Percentiles rank a stretch among this genome's conserved stretches.
Evolutionary conservation across 176 grass and related monocot genomes (phyloP).

Genomic region (Saccharum spontaneum): DNA sequence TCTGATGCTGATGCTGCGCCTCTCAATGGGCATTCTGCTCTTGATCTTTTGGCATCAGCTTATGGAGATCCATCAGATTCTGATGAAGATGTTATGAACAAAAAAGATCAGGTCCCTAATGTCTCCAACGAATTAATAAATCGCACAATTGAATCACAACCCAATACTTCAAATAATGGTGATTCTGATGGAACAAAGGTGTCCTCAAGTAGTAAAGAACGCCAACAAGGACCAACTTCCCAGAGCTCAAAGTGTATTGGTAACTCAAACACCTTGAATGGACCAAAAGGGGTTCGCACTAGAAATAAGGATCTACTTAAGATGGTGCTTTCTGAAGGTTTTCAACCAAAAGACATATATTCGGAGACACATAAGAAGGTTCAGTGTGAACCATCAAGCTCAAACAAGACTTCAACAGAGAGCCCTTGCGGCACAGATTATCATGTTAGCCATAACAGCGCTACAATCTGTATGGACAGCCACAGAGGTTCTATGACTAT

Average conservation of each 20-base stretch:
- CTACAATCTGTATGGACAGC: conserved; percentile 22
- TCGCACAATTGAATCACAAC: conserved; percentile 19
- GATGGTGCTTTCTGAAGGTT: conserved; percentile 51
- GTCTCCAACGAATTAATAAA: conserved; percentile 21
- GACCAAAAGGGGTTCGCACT: conserved; percentile 42
- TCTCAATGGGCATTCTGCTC: conserved; percentile 57
- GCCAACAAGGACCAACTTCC: conserved; percentile 32
- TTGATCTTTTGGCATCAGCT: conserved; percentile 76
- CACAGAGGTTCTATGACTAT: conserved; percentile 23
- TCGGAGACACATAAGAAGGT: conserved; percentile 44
- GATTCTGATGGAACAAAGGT: conserved; percentile 7
- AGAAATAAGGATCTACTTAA: conserved; percentile 59
- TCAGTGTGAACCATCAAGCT: conserved; percentile 42
- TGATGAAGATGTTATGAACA: conserved; percentile 50
- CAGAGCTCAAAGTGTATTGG: conserved; percentile 31
- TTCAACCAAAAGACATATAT: conserved; percentile 45
- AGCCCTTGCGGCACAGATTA: conserved; percentile 19
- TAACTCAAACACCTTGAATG: conserved; percentile 39
- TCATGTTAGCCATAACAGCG: conserved; percentile 34
- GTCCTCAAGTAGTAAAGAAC: conserved; percentile 30
- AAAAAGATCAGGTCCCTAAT: conserved; percentile 21
- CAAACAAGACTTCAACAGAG: conserved; percentile 31
- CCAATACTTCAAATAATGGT: conserved; percentile 33
- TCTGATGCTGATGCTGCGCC: conserved; percentile 56
- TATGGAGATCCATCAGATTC: conserved; percentile 65